A percentile compares a stretch with the other conserved stretches of the same genome.
Evolutionary conservation across 768 basidiomycete species (phyloP).

Genomic region (Mycena floridula): DNA sequence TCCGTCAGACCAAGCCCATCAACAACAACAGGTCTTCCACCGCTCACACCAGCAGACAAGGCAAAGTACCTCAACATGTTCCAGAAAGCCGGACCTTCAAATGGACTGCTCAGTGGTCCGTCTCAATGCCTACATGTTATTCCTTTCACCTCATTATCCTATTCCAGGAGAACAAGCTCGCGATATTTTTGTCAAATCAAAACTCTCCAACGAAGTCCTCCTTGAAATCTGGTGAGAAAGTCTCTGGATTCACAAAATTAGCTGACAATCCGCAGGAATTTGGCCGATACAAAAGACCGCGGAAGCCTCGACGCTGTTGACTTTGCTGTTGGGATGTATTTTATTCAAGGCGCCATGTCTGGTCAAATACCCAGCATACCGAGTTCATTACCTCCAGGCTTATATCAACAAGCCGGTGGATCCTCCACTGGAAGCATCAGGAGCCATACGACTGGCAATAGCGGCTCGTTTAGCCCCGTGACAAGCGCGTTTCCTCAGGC

Average conservation of each 20-base stretch:
- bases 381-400: slow-evolving; percentile 65
- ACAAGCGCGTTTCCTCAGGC: slow-evolving; percentile 33
- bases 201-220: slow-evolving; percentile 79
- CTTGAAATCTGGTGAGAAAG: slow-evolving; percentile 92
- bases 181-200: slow-evolving; percentile 87
- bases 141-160: background rate
- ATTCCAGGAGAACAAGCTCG: slow-evolving; percentile 76
- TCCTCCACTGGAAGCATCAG: slow-evolving; percentile 27
- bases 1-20: slow-evolving; percentile 50
- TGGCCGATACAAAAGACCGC: slow-evolving; percentile 92
- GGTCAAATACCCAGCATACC: slow-evolving; percentile 69
- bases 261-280: slow-evolving; percentile 61
- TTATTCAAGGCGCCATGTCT: slow-evolving; percentile 91
- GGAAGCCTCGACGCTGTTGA: slow-evolving; percentile 86
- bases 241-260: no score
- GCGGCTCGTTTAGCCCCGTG: slow-evolving; percentile 56
- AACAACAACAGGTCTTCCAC: slow-evolving; percentile 60
- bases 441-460: slow-evolving; percentile 56
- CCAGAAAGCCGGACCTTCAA: slow-evolving; percentile 58
- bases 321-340: slow-evolving; percentile 94
- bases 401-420: slow-evolving; percentile 79
- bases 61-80: slow-evolving; percentile 82
- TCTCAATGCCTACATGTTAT: background rate
- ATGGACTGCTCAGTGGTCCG: slow-evolving; percentile 75
- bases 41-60: slow-evolving; percentile 74